These are phyloP conservation scores for Rhizoclosmatium globosum DNA, from an alignment of 192 early-diverging fungal genomes.

Conservation along the genomic window DNA sequence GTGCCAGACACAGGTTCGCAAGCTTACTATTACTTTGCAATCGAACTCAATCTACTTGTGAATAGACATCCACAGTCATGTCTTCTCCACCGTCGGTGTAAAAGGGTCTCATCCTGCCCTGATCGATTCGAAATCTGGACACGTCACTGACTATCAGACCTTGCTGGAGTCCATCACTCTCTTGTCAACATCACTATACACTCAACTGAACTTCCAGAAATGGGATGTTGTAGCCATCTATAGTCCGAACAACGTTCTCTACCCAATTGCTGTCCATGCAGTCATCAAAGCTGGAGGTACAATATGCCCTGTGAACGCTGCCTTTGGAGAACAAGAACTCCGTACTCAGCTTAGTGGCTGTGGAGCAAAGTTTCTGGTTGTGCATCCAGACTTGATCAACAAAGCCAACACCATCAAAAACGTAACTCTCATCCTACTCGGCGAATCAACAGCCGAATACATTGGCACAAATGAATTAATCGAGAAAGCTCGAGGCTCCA, in stretches of 20 bases:
- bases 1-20: too few species aligned
- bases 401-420: conserved; percentile 39
- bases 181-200: conserved; percentile 59
- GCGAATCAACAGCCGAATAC: conserved; percentile 38
- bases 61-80: background rate
- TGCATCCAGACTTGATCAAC: conserved; percentile 33
- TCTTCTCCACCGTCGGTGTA: background rate
- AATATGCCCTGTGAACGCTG: conserved; percentile 81
- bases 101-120: conserved; percentile 41
- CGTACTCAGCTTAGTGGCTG: conserved; percentile 76
- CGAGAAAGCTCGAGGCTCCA: background rate
- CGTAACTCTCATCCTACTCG: conserved; percentile 13
- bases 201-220: conserved; percentile 62
- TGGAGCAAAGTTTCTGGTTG: conserved; percentile 71
- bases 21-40: too few species aligned
- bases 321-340: conserved; percentile 79
- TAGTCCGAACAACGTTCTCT: conserved; percentile 69
- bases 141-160: conserved; percentile 54
- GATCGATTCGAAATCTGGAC: conserved; percentile 57
- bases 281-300: conserved; percentile 67
- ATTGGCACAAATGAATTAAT: conserved; percentile 3
- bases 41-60: background rate
- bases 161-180: conserved; percentile 46
- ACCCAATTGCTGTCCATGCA: conserved; percentile 59
- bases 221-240: conserved; percentile 76